A percentile compares a stretch with the other conserved stretches of the same genome.
Evolutionary conservation across 148 eudicot genomes (phyloP).

Genomic region (Selenicereus undatus): DNA sequence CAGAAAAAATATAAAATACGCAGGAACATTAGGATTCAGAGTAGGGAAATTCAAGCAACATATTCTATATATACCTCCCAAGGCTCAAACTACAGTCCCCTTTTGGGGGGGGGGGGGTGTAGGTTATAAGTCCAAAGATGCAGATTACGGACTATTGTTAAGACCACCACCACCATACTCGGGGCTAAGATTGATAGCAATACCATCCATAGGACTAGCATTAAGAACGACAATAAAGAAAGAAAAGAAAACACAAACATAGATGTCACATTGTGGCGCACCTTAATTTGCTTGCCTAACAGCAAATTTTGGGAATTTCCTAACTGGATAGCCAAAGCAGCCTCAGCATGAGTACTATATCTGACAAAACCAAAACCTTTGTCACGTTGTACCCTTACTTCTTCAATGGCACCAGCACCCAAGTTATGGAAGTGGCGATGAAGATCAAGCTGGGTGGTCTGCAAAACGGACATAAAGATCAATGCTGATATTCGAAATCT

Average conservation of each 20-base stretch:
- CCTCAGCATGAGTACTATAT: constrained; percentile 89
- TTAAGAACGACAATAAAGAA: neutral
- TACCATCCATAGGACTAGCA: too few species aligned
- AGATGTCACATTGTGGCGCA: constrained; percentile 18
- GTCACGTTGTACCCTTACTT: constrained; percentile 93
- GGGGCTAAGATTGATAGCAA: too few species aligned
- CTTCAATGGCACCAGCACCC: constrained; percentile 92
- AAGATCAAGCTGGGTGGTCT: constrained; percentile 87
- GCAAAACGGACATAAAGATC: constrained; percentile 20
- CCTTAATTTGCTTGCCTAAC: constrained; percentile 80
- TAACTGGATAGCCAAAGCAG: constrained; percentile 89
- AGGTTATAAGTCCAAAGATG: neutral
- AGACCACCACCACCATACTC: too few species aligned
- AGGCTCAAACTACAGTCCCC: neutral
- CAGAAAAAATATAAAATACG: too few species aligned
- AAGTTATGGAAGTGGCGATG: constrained; percentile 85
- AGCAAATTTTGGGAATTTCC: constrained; percentile 76
- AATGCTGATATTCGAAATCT: neutral
- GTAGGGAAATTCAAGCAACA: neutral
- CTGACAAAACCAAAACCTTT: constrained; percentile 99
- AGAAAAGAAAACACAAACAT: neutral
- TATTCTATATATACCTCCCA: neutral
- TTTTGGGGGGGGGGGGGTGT: too few species aligned
- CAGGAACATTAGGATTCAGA: too few species aligned
- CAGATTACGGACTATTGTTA: neutral